Percentiles rank a stretch among this genome's conserved stretches.
Evolutionary conservation across 345 rosid species (phyloP).

Genomic region (Rhodamnia rubescens): DNA sequence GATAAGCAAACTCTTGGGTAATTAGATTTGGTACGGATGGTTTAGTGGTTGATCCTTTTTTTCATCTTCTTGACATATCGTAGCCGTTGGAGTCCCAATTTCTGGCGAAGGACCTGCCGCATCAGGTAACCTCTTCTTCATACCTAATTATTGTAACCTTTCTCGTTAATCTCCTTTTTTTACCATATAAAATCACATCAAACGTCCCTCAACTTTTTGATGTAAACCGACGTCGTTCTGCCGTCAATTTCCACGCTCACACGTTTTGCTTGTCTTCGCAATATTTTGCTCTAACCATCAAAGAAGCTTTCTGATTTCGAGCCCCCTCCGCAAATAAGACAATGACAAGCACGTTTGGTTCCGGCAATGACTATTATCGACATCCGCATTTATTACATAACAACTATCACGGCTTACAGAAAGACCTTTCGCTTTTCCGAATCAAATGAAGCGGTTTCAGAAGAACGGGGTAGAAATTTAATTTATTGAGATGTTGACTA

Average conservation of each 20-base stretch:
- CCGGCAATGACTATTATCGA: not conserved
- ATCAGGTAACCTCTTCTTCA: not conserved
- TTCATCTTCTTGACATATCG: not conserved
- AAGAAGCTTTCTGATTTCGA: not conserved
- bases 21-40: not conserved
- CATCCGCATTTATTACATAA: not conserved
- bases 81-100: not conserved
- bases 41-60: not conserved
- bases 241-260: not conserved
- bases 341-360: not conserved
- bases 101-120: not conserved
- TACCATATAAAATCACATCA: not conserved
- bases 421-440: not conserved
- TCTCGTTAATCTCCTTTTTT: not conserved
- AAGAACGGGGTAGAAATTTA: not conserved
- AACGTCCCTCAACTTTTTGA: too few relatives aligned
- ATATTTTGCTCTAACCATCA: not conserved
- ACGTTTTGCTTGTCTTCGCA: not conserved
- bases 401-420: not conserved
- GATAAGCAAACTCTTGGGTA: not conserved
- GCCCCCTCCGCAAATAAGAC: not conserved
- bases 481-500: not conserved
- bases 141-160: not conserved
- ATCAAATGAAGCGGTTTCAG: not conserved
- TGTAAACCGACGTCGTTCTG: not conserved